phyloP scores from a whole-genome alignment of 345 rosid species.

The Ceriops zippeliana region DNA sequence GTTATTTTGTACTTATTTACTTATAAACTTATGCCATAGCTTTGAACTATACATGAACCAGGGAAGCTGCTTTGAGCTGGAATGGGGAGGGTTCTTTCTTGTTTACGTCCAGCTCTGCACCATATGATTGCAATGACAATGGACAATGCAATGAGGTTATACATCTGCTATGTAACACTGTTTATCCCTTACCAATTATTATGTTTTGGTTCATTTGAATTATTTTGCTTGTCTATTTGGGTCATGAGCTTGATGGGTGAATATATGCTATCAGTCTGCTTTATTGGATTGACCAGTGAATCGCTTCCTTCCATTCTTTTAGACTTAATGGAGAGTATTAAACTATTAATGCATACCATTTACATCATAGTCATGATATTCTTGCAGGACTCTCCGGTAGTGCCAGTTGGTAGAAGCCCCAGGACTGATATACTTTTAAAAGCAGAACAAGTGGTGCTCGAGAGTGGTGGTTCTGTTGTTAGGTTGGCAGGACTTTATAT shows the following conservation, averaged over 20 bases:
- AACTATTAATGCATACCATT: not conserved
- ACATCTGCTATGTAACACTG: slow-evolving; percentile 8
- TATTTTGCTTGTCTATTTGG: not conserved
- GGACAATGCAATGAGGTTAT: slow-evolving; percentile 82
- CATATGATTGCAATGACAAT: slow-evolving; percentile 70
- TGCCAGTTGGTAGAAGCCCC: slow-evolving; percentile 85
- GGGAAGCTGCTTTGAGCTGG: slow-evolving; percentile 87
- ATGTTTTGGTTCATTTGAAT: slow-evolving; percentile 1
- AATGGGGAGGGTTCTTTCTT: slow-evolving; percentile 82
- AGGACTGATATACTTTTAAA: slow-evolving; percentile 76
- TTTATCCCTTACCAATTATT: not conserved
- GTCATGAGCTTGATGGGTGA: not conserved
- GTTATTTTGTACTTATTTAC: not conserved
- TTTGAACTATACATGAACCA: slow-evolving; percentile 29
- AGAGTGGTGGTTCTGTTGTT: slow-evolving; percentile 70
- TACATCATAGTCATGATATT: slow-evolving; percentile 1
- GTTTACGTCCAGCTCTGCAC: slow-evolving; percentile 89
- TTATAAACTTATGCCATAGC: not conserved
- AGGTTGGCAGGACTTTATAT: slow-evolving; percentile 95
- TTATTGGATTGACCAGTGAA: not conserved
- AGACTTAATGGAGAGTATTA: not conserved
- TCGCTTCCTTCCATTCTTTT: not conserved
- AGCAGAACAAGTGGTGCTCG: slow-evolving; percentile 73
- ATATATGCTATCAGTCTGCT: not conserved
- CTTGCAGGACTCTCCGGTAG: slow-evolving; percentile 70